Conservation (phyloP, 306 rosid genomes). For the Cyclanthera cordifolia region DNA sequence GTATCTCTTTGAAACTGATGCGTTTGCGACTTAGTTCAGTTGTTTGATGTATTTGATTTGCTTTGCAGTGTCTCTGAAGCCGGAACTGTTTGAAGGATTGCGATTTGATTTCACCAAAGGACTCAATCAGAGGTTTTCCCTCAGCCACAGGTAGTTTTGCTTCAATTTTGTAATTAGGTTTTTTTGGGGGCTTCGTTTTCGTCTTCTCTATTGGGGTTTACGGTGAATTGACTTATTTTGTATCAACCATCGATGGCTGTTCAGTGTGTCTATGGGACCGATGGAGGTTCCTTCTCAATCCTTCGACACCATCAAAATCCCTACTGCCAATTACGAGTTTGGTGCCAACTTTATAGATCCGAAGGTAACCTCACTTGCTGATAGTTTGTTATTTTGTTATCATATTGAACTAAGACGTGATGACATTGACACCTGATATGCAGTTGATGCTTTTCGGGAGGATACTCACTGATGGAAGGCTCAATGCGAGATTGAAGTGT, state of each 20-base stretch:
- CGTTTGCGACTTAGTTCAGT: neutral
- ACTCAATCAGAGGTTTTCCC: slow-evolving; percentile 78
- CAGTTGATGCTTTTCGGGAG: slow-evolving; percentile 95
- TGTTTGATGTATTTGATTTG: neutral
- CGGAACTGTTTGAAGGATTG: slow-evolving; percentile 91
- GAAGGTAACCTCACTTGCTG: slow-evolving; percentile 29
- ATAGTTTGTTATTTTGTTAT: neutral
- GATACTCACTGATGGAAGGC: slow-evolving; percentile 78
- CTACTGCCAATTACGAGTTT: slow-evolving; percentile 83
- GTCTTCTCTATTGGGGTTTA: neutral
- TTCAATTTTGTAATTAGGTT: too few relatives aligned
- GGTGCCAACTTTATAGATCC: slow-evolving; percentile 94
- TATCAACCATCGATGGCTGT: neutral
- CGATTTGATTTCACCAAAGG: slow-evolving; percentile 90
- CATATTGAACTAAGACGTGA: neutral
- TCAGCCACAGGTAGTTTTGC: slow-evolving; percentile 71
- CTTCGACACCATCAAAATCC: slow-evolving; percentile 69
- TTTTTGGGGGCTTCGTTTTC: neutral
- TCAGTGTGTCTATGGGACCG: slow-evolving; percentile 87
- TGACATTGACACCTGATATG: neutral
- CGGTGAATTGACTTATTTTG: slow-evolving; percentile 1
- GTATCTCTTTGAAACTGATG: slow-evolving; percentile 14
- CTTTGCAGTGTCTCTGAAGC: slow-evolving; percentile 79
- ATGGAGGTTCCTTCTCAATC: slow-evolving; percentile 83
- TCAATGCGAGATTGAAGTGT: slow-evolving; percentile 72